Evolutionary conservation across 2,329 filamentous ascomycete species (phyloP), one percentile per base, ranked within the genome.

Genomic region (Cryphonectria carpinicola): DNA sequence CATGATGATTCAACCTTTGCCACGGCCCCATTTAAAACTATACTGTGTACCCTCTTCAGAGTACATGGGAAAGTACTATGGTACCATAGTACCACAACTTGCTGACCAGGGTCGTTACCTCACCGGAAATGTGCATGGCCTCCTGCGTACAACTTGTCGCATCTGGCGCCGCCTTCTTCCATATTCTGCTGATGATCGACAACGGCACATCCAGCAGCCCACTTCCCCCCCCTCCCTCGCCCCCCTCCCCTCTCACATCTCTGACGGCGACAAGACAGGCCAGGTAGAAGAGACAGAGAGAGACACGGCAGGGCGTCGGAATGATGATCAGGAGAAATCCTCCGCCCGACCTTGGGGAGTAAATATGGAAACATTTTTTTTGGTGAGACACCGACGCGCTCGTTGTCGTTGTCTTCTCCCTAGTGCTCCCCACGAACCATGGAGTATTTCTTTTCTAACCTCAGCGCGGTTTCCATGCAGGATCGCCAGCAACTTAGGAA

Each of bases 141-240:
- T 58, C 54, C 14, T 58, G 54, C 54, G 4, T 58, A 28, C 28
- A 28, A 58, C 14, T 41, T 62, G 58, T 37, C 37, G 58, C 54
- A 58, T 32, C 54, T 58, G 19, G 58, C 37, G 58, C 58, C 37
- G 58, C 35, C 11, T 35, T 37, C 58, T 62, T 41, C 58, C 58
- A 41, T 14, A 62, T 39, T 35, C 58, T 37, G 58, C 32, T 32
- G 58, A 17, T 62, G 58, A 62, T 62, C 58, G 58, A 62, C 58
- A 62, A 58, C 54, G 54, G 54, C 54, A 32, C 54, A 19, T 8
- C 54, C 58, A 62, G 13, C 35, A 13, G 28, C 13, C 54, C 54
- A 58, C 11, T 41, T 10, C 19, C 46, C 46, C 19, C 46, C 46
- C 52, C 58, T 19, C 4, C 58, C 28, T 28, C 17, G 28, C 19